Percentiles rank a stretch among this genome's conserved stretches.
These are phyloP conservation scores for Trametes versicolor DNA, from an alignment of 1,284 basidiomycete species.

Conservation along the genomic window DNA sequence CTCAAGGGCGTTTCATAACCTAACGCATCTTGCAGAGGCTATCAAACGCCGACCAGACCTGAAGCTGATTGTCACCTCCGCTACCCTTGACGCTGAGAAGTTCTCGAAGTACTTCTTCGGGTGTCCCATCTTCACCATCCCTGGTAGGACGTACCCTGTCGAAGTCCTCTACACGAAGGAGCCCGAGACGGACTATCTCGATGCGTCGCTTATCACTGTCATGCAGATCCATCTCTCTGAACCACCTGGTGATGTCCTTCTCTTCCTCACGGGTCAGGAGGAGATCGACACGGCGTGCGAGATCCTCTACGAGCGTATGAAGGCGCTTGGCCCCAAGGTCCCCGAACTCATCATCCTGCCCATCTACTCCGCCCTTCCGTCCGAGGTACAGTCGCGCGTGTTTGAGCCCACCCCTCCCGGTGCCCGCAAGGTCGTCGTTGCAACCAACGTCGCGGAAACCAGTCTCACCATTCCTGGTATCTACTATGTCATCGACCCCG, in stretches of 20 bases:
- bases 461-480: slow-evolving; percentile 98
- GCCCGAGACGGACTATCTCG: slow-evolving; percentile 98
- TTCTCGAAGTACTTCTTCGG: slow-evolving; percentile 99
- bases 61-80: slow-evolving; percentile 98
- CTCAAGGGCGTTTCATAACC: not conserved
- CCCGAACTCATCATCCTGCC: slow-evolving; percentile 97
- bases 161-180: slow-evolving; percentile 99
- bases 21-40: slow-evolving; percentile 73
- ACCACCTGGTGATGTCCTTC: slow-evolving; percentile 94
- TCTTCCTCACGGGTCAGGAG: slow-evolving; percentile 99
- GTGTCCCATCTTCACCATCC: slow-evolving; percentile 99
- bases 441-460: slow-evolving; percentile 99
- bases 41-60: slow-evolving; percentile 94
- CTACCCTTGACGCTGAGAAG: slow-evolving; percentile 99
- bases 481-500: slow-evolving; percentile 99
- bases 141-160: slow-evolving; percentile 98
- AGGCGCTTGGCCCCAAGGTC: slow-evolving; percentile 95
- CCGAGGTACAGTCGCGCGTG: slow-evolving; percentile 96
- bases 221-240: slow-evolving; percentile 99
- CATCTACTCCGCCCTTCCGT: slow-evolving; percentile 97
- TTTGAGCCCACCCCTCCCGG: slow-evolving; percentile 98
- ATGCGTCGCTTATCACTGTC: slow-evolving; percentile 97
- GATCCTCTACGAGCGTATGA: slow-evolving; percentile 98
- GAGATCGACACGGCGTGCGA: slow-evolving; percentile 99
- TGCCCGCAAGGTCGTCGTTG: slow-evolving; percentile 96